Evolutionary conservation across 2,329 filamentous ascomycete genomes (phyloP), one percentile per base, ranked within the genome.

Genomic region (Colletotrichum neosansevieriae): DNA sequence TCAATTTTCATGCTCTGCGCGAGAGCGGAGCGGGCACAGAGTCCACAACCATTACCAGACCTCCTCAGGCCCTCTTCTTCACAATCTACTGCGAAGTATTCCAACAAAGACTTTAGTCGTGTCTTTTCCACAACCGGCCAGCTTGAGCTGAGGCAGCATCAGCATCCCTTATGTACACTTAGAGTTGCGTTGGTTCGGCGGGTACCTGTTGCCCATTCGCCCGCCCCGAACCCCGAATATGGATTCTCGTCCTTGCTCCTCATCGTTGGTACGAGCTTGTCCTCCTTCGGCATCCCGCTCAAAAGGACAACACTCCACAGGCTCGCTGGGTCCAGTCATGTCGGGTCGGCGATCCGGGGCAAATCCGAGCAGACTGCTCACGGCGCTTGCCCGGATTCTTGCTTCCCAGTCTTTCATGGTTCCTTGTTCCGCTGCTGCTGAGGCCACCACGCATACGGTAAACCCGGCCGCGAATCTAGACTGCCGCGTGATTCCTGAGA

Each of bases 151-250:
- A 47, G 51, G 34, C 21, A 21, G 45, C 63, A 49, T 13, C 47
- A 24, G 63, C 53, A 65, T 29, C 19, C 53, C 40, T 38, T 34
- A 54, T 38, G 47, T 65, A 60, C 58, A 61, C 57, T 61, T 66
- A 49, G 49, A 62, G 58, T 62, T 67, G 58, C 58, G 58, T 67
- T 67, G 58, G 63, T 54, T 62, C 58, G 63, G 63, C 58, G 63
- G 58, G 32, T 61, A 54, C 19, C 36, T 45, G 54, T 51, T 2
- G 6, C 32, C 51, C 50, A 57, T n/a, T n/a, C 59, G 50, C 50
- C 21, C 17, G 15, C 19, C 49, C 47, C 32, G 24, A 24, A 24
- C 24, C 49, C n/a, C 47, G 17, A 12, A 42, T 40, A 36, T 63
- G 45, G 21, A 34, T 36, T 5, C 36, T 45, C 40, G 29, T 42